Evolutionary conservation across 2,329 filamentous ascomycete species (phyloP), one percentile per base, ranked within the genome.

Genomic region (Xylaria sp.): DNA sequence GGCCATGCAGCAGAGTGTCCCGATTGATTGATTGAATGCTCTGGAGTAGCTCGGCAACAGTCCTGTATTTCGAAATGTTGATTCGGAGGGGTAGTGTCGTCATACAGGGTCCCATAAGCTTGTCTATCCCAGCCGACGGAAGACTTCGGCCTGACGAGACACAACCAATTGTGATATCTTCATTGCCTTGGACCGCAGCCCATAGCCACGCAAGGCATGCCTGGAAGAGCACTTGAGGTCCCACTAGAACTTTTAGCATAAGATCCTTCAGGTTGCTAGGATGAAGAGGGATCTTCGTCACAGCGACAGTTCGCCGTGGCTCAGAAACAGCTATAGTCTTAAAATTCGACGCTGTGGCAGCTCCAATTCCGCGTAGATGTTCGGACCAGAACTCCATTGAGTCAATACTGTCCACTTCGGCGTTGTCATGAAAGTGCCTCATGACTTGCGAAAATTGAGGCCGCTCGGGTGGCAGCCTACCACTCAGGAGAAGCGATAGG

Each of bases 141-240:
- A 94, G 78, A 1, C 91, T 93, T 61, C 94, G 86, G 1, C 94
- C 94, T 10, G 94, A 97, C 13, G 92, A 91, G 3, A 97, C 92
- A 1, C 89, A 90, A 0, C 94, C 94, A 44, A 97, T 86, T 0
- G 89, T 82, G 1, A 94, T 81, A 75, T 97, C 92, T 0, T 83
- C 76, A 0, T 80, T 82, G 2, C 91, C 92, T 2, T 87, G 77
- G 65, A 96, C 88, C 0, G 85, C 83, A 17, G 85, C 83, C 76
- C 94, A 86, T 0, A 96, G 76, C 75, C 90, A 87, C 1, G 85
- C 81, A 61, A 93, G 80, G 0, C 90, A 89, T 7, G 91, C 87
- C 75, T 97, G 93, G 67, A 96, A 93, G 22, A 95, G 80, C 0
- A 90, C 86, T 71, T 95, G 92, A 0, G 87, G 82, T 55, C 89